Evolutionary conservation across 495 filamentous ascomycete genomes (phyloP).

Genomic region (Clavariopsis aquatica): DNA sequence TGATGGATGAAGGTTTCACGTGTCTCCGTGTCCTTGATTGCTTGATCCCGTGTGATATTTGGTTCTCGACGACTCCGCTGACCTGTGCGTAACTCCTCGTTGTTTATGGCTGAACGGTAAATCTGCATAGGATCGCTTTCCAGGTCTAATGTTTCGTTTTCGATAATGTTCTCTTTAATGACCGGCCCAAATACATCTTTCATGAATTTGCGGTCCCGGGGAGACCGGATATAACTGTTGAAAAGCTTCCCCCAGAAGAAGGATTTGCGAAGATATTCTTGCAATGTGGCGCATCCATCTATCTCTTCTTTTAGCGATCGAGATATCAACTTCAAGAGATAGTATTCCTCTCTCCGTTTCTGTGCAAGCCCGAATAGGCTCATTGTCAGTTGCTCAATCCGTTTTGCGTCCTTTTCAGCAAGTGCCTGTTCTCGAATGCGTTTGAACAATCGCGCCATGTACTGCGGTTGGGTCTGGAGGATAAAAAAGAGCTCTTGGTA

Average conservation of each 20-base stretch:
- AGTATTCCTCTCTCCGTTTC: conserved; percentile 95
- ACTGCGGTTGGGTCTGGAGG: conserved; percentile 94
- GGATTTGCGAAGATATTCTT: conserved; percentile 85
- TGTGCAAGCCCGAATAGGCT: conserved; percentile 96
- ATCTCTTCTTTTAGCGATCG: conserved; percentile 85
- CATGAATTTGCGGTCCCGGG: conserved; percentile 88
- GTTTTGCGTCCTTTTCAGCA: conserved; percentile 87
- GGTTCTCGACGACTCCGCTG: conserved; percentile 73
- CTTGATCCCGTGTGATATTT: conserved; percentile 83
- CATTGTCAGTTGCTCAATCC: conserved; percentile 92
- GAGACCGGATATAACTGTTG: conserved; percentile 84
- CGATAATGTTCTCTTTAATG: conserved; percentile 84
- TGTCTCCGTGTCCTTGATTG: conserved; percentile 91
- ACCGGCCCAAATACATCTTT: conserved; percentile 79
- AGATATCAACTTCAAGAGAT: conserved; percentile 84
- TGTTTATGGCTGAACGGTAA: conserved; percentile 89
- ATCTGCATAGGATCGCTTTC: conserved; percentile 99
- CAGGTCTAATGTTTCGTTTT: conserved; percentile 84
- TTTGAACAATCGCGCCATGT: conserved; percentile 84
- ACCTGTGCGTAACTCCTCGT: conserved; percentile 92
- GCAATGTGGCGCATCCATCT: conserved; percentile 67
- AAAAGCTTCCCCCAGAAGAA: conserved; percentile 92
- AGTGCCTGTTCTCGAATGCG: conserved; percentile 80
- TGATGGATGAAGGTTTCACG: conserved; percentile 89
- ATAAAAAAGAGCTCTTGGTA: conserved; percentile 99